Base-by-base conservation (phyloP, 768 basidiomycete genomes). In the Termitomyces sp. region DNA sequence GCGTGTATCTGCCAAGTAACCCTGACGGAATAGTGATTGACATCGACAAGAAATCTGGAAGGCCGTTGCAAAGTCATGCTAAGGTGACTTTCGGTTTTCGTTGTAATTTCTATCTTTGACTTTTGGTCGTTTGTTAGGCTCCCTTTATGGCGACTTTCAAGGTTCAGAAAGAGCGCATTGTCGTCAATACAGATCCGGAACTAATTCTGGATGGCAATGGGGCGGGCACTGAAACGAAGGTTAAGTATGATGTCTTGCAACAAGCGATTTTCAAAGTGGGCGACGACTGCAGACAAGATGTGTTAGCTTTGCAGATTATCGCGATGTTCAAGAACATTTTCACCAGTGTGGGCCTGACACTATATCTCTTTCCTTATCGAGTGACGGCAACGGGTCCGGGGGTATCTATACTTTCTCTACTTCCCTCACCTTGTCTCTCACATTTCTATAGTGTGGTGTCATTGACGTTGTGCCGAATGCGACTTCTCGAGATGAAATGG, bases 81-180 rank as follows among this genome's bases (percentile, higher is more conserved):
- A 99, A 99, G 82, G 95, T 93, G 54, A 16, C n/a, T 6, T 30
- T 16, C 16, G 47, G 14, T 13, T 6, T 30, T 16, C 16, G 47
- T 40, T 20, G 5, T 23, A 38, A 40, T 41, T 54, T 3, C 9
- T 52, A 16, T 13, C 5, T 26, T 14, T 48, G 46, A n/a, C 41
- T 14, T 43, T 56, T 26, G 53, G 33, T 40, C 49, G 57, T 41
- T 38, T 14, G 35, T n/a, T 60, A 98, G 95, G 95, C 97, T 10
- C 97, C 97, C 0, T 99, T 99, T 77, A 98, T 99, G 97, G 97
- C 97, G 0, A 98, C 96, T 0, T 99, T 99, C 81, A 97, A 96
- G 78, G 97, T 99, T 26, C 84, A 91, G 58, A 96, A 98, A 71
- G 89, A 95, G 62, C 79, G 83, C 5, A 69, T 88, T 26, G 82